Conservation (phyloP, 805 yeast species). For the Kockiozyma suomiensis region DNA sequence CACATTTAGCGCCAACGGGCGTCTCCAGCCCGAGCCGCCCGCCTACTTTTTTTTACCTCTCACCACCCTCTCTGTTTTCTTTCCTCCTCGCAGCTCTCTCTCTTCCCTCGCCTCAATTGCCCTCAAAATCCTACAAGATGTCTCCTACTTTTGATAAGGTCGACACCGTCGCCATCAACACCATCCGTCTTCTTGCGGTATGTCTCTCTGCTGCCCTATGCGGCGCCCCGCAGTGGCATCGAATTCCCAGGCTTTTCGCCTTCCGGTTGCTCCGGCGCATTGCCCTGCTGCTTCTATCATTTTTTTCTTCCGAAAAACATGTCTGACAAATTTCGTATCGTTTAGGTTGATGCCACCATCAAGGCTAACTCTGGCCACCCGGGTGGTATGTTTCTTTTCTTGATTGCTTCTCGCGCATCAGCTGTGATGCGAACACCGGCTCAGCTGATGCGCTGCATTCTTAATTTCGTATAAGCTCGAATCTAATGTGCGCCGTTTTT, state of each 20-base stretch:
- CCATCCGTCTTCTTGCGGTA: constrained; percentile 84
- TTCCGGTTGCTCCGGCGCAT: neutral
- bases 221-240: neutral
- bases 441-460: too few species aligned
- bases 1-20: constrained; percentile 13
- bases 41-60: neutral
- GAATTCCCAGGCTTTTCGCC: neutral
- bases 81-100: neutral
- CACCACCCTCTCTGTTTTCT: neutral
- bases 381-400: constrained; percentile 50
- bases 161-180: constrained; percentile 76
- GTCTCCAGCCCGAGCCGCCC: constrained; percentile 25
- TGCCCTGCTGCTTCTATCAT: too few species aligned
- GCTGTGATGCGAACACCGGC: too few species aligned
- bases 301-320: neutral
- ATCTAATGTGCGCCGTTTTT: constrained; percentile 5
- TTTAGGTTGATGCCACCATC: constrained; percentile 73
- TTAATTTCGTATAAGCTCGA: neutral
- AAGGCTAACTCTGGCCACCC: constrained; percentile 97
- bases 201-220: constrained; percentile 29
- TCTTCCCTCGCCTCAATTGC: constrained; percentile 33
- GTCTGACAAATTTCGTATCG: constrained; percentile 15
- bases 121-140: constrained; percentile 13
- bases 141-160: constrained; percentile 51
- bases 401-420: neutral